A percentile compares a stretch with the other conserved stretches of the same genome.
phyloP scores from a whole-genome alignment of 2,329 filamentous ascomycete species.

The Aschersonia sp. region DNA sequence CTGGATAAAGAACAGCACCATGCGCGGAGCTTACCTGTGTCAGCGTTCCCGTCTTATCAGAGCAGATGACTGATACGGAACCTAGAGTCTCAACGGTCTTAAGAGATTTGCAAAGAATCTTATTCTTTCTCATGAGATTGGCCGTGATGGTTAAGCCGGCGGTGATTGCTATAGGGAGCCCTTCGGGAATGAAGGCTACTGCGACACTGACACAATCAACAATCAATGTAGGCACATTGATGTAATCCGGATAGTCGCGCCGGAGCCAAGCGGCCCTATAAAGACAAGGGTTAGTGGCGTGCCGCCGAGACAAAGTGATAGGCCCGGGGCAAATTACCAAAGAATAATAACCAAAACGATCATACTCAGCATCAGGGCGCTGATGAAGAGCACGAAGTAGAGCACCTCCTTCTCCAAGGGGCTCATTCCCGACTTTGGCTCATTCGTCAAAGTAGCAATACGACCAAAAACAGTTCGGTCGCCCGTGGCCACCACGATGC shows the following conservation, averaged over 20 bases:
- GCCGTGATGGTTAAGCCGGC: conserved; percentile 62
- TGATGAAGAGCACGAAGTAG: conserved; percentile 58
- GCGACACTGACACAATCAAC: conserved; percentile 59
- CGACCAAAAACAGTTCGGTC: conserved; percentile 62
- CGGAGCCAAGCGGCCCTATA: conserved; percentile 54
- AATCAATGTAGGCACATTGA: conserved; percentile 56
- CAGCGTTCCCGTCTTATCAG: conserved; percentile 62
- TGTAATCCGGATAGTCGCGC: conserved; percentile 51
- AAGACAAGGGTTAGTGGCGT: neutral
- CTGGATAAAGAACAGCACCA: neutral
- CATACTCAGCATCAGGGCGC: conserved; percentile 50
- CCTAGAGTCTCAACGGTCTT: conserved; percentile 68
- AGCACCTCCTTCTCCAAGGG: conserved; percentile 59
- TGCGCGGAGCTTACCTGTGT: conserved; percentile 27
- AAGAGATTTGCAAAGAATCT: conserved; percentile 65
- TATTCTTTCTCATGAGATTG: conserved; percentile 62
- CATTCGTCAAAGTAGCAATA: conserved; percentile 57
- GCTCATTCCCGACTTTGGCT: conserved; percentile 52
- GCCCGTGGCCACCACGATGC: conserved; percentile 57
- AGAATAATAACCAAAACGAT: conserved; percentile 50
- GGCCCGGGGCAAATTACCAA: conserved; percentile 28
- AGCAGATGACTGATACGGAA: conserved; percentile 58
- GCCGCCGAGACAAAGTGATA: neutral
- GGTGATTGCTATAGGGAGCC: conserved; percentile 54
- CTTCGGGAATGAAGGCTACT: conserved; percentile 64